These are phyloP conservation scores for Nitzschia sp. DNA, from an alignment of 108 stramenopile genomes.

Conservation along the genomic window DNA sequence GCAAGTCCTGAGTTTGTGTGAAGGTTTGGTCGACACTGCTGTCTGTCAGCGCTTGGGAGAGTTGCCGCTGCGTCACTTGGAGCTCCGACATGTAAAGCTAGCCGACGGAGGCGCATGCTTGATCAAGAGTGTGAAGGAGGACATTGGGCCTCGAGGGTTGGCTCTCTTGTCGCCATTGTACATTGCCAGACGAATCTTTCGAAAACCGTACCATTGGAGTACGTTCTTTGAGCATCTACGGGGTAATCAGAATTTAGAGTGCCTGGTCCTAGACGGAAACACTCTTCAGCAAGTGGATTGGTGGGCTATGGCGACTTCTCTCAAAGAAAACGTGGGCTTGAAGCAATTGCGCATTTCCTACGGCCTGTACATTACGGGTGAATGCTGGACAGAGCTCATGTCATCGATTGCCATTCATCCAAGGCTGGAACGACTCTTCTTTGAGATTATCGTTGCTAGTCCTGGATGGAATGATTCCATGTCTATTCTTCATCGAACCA, in stretches of 20 bases:
- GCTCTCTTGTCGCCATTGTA: neutral
- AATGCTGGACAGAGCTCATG: neutral
- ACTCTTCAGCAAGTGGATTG: neutral
- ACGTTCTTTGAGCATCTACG: neutral
- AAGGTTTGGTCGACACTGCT: neutral
- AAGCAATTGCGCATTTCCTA: neutral
- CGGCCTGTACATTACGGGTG: neutral
- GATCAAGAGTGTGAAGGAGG: neutral
- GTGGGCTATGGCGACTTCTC: neutral
- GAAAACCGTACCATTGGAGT: neutral
- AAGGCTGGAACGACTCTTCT: neutral
- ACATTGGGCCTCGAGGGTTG: neutral
- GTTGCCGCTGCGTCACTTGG: neutral
- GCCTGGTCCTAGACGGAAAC: neutral
- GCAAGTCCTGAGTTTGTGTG: neutral
- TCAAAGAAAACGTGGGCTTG: neutral
- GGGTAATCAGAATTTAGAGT: neutral
- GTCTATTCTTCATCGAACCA: neutral
- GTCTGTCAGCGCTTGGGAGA: neutral
- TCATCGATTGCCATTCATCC: neutral
- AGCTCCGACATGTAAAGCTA: neutral
- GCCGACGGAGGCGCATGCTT: neutral
- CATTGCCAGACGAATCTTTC: neutral
- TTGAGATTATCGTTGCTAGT: neutral
- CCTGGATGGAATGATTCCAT: neutral